Evolutionary conservation across 176 grass and related monocot genomes (phyloP).

Genomic region (Raddia guianensis): DNA sequence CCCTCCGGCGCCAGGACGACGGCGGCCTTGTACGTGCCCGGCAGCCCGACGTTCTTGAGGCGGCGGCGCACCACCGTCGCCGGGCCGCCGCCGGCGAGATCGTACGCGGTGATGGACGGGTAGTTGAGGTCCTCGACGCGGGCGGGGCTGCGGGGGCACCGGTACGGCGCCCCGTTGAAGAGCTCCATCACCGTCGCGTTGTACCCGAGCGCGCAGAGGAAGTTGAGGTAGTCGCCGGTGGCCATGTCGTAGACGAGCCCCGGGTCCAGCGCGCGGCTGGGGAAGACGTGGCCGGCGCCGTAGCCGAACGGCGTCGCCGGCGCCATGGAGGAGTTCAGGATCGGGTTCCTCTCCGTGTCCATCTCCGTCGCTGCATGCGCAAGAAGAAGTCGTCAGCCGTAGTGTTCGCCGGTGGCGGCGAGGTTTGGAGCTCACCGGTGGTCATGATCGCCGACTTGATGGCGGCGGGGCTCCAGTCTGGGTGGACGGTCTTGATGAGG

Average conservation of each 20-base stretch:
- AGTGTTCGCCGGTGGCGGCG: background rate
- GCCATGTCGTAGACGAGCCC: conserved; percentile 74
- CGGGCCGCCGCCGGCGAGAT: background rate
- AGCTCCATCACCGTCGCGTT: conserved; percentile 33
- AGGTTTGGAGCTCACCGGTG: conserved; percentile 24
- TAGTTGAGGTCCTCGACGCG: conserved; percentile 66
- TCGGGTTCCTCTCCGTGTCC: conserved; percentile 34
- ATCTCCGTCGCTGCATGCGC: conserved; percentile 46
- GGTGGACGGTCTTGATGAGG: conserved; percentile 64
- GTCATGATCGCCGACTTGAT: conserved; percentile 89
- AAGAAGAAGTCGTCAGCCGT: background rate
- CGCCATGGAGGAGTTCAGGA: conserved; percentile 35
- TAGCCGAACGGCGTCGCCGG: conserved; percentile 66
- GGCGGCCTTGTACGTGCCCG: conserved; percentile 50
- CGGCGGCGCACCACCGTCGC: conserved; percentile 28
- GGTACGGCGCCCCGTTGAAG: conserved; percentile 40
- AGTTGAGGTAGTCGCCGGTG: conserved; percentile 60
- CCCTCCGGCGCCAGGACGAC: conserved; percentile 52
- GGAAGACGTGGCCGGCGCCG: conserved; percentile 67
- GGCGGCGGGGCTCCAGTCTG: conserved; percentile 65
- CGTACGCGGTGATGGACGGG: conserved; percentile 55
- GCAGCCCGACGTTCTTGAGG: conserved; percentile 57
- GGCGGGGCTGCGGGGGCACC: conserved; percentile 39
- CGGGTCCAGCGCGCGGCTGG: conserved; percentile 57
- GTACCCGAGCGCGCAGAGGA: conserved; percentile 73